Percentiles rank a stretch among this genome's conserved stretches.
Conservation (phyloP, 75 land plant species). For the Isoetes taiwanensis region DNA sequence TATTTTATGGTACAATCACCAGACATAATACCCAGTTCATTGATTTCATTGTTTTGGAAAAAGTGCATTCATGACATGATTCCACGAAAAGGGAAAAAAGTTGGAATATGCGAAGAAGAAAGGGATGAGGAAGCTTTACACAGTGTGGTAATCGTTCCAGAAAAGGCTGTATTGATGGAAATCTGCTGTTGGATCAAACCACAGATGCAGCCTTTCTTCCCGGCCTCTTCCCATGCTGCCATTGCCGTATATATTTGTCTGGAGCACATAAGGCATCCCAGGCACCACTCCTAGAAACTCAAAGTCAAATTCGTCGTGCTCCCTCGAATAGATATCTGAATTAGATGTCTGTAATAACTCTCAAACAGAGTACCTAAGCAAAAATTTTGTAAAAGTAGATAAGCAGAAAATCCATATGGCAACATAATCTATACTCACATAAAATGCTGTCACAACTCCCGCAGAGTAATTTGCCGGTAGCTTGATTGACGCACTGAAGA, state of each 20-base stretch:
- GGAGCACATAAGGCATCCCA: slow-evolving; percentile 35
- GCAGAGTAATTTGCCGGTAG: slow-evolving; percentile 56
- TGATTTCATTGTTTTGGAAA: too few relatives aligned
- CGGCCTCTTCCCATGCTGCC: slow-evolving; percentile 35
- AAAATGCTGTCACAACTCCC: slow-evolving; percentile 59
- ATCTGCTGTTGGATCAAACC: slow-evolving; percentile 79
- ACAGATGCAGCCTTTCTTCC: slow-evolving; percentile 64
- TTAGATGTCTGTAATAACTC: too few relatives aligned
- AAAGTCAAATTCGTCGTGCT: background rate
- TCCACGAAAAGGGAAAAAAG: too few relatives aligned
- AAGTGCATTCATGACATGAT: too few relatives aligned
- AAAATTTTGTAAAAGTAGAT: too few relatives aligned
- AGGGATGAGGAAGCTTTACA: slow-evolving; percentile 26
- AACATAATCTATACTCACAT: too few relatives aligned
- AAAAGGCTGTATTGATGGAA: slow-evolving; percentile 67
- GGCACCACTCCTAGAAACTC: slow-evolving; percentile 35
- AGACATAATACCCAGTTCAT: too few relatives aligned
- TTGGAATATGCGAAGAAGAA: too few relatives aligned
- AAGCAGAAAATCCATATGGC: too few relatives aligned
- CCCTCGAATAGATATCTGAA: too few relatives aligned
- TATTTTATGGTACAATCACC: too few relatives aligned
- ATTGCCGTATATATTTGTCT: slow-evolving; percentile 35
- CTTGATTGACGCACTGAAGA: slow-evolving; percentile 73
- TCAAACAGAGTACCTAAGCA: too few relatives aligned
- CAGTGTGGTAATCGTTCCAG: slow-evolving; percentile 53